Evolutionary conservation across 164 flowering plant species (phyloP).

Genomic region (Vitis rupestris): DNA sequence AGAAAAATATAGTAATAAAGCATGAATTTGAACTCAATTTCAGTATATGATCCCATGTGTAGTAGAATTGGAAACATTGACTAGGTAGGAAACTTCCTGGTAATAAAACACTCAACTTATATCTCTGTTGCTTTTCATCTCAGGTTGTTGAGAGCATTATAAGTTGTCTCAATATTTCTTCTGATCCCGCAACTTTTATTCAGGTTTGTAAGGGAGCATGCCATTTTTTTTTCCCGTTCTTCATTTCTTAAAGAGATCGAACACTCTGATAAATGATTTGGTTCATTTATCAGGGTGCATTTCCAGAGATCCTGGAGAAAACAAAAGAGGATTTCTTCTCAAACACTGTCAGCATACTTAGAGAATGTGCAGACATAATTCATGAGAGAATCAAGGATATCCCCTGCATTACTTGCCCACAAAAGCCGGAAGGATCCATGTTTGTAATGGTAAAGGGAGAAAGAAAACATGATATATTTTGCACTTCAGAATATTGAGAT

Average conservation of each 20-base stretch:
- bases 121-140: too few relatives aligned
- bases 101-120: too few relatives aligned
- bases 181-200: slow-evolving; percentile 33
- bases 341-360: slow-evolving; percentile 21
- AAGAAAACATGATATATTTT: background rate
- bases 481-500: background rate
- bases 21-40: too few relatives aligned
- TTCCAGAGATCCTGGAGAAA: slow-evolving; percentile 42
- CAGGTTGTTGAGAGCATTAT: too few relatives aligned
- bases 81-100: too few relatives aligned
- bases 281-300: slow-evolving; percentile 35
- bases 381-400: slow-evolving; percentile 33
- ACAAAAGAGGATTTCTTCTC: slow-evolving; percentile 32
- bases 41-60: too few relatives aligned
- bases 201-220: slow-evolving; percentile 31
- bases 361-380: slow-evolving; percentile 30
- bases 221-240: background rate
- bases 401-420: slow-evolving; percentile 47
- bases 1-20: too few relatives aligned
- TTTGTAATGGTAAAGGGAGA: slow-evolving; percentile 35
- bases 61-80: too few relatives aligned
- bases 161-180: slow-evolving; percentile 9
- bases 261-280: background rate
- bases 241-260: background rate
- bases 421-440: slow-evolving; percentile 55